These are phyloP conservation scores for Debaryomyces udenii DNA, from an alignment of 1,139 yeast species.

Conservation along the genomic window DNA sequence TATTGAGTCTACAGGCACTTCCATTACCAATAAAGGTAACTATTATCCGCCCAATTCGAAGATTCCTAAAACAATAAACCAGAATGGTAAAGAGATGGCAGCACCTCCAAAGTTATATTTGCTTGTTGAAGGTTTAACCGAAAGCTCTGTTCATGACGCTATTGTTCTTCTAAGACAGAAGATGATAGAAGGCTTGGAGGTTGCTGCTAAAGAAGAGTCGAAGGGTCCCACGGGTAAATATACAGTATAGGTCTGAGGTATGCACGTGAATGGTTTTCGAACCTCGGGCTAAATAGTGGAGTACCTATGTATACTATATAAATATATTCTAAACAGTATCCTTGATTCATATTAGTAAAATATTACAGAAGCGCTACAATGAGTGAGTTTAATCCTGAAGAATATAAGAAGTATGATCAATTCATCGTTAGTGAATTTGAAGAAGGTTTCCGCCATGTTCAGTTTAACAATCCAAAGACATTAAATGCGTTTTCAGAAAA, in stretches of 20 bases:
- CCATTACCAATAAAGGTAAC: constrained; percentile 83
- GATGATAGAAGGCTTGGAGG: constrained; percentile 62
- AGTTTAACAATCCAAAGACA: constrained; percentile 63
- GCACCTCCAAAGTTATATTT: constrained; percentile 79
- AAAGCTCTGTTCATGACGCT: constrained; percentile 65
- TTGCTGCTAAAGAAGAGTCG: constrained; percentile 45
- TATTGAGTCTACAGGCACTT: constrained; percentile 72
- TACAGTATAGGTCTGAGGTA: constrained; percentile 25
- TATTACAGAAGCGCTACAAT: background rate
- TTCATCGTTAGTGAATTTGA: constrained; percentile 45
- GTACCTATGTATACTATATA: background rate
- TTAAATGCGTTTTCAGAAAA: constrained; percentile 62
- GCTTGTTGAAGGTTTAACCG: constrained; percentile 76
- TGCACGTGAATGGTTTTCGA: constrained; percentile 1
- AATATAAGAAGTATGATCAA: constrained; percentile 37
- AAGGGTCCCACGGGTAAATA: constrained; percentile 42
- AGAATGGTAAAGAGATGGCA: constrained; percentile 34
- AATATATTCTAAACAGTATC: background rate
- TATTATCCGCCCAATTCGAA: constrained; percentile 65
- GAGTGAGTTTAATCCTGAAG: constrained; percentile 23
- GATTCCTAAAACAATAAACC: constrained; percentile 37
- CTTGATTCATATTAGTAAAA: background rate
- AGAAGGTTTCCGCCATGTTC: constrained; percentile 58
- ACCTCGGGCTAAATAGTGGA: constrained; percentile 9
- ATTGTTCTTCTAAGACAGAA: constrained; percentile 62